A percentile compares a stretch with the other conserved stretches of the same genome.
Evolutionary conservation across 176 grass and related monocot species (phyloP).

Genomic region (Cenchrus americanus): DNA sequence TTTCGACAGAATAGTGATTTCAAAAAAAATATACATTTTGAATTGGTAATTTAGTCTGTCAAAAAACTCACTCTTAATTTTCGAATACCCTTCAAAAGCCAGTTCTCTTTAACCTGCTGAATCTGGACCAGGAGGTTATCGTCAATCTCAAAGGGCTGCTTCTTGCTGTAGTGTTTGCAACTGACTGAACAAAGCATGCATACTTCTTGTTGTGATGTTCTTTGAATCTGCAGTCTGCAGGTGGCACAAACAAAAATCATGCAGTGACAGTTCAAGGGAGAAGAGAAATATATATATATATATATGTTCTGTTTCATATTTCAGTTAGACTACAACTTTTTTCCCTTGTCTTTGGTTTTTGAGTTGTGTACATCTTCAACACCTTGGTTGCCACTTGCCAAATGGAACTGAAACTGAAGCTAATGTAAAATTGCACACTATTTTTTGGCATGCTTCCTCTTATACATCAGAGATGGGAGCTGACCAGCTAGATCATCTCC

Average conservation of each 20-base stretch:
- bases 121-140: no score
- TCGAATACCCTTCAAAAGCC: no score
- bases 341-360: not conserved
- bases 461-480: not conserved
- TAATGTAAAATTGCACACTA: not conserved
- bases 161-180: no score
- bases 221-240: not conserved
- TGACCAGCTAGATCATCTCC: slow-evolving; percentile 40
- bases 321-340: not conserved
- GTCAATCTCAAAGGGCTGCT: no score
- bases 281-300: not conserved
- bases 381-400: not conserved
- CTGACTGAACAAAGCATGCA: no score
- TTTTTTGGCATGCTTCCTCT: slow-evolving; percentile 2
- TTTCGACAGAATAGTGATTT: no score
- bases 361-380: not conserved
- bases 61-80: no score
- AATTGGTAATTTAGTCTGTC: no score
- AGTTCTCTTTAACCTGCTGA: no score
- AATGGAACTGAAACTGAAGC: not conserved
- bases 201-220: not conserved
- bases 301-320: not conserved
- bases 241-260: not conserved
- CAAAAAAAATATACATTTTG: no score
- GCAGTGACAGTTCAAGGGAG: not conserved